Conservation (phyloP, 768 basidiomycete species). For the Podaxis pistillaris region DNA sequence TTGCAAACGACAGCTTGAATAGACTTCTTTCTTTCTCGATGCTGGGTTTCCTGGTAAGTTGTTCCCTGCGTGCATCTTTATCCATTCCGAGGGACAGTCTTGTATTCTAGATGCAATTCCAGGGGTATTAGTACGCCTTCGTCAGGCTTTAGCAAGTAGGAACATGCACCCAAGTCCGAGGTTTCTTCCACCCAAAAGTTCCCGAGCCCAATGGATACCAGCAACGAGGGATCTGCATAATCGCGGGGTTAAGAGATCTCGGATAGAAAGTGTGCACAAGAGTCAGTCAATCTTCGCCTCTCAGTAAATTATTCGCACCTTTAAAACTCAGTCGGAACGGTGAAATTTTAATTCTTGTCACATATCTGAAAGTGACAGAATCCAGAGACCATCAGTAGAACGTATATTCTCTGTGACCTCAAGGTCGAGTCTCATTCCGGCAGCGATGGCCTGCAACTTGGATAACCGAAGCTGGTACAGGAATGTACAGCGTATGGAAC, state of each 20-base stretch:
- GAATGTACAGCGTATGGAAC: no score
- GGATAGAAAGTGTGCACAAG: no score
- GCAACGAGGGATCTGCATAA: constrained; percentile 4
- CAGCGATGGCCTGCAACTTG: no score
- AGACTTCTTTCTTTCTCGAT: constrained; percentile 78
- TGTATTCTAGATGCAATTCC: constrained; percentile 70
- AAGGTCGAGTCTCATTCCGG: no score
- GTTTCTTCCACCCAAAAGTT: constrained; percentile 9
- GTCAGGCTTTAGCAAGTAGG: constrained; percentile 75
- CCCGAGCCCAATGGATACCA: not conserved
- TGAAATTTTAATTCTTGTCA: no score
- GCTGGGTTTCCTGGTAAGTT: constrained; percentile 53
- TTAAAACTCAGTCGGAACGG: no score
- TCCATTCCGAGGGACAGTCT: constrained; percentile 69
- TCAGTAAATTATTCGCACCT: no score
- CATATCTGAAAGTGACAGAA: no score
- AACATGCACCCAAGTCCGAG: constrained; percentile 45
- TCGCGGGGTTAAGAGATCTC: not conserved
- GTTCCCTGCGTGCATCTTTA: constrained; percentile 64
- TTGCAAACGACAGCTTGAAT: constrained; percentile 83
- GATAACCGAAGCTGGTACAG: no score
- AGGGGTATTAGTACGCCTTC: constrained; percentile 46
- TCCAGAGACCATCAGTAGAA: no score
- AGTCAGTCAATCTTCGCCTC: no score
- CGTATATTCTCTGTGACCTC: no score